phyloP scores from a whole-genome alignment of 2,329 filamentous ascomycete genomes.

The Didymella lethalis region DNA sequence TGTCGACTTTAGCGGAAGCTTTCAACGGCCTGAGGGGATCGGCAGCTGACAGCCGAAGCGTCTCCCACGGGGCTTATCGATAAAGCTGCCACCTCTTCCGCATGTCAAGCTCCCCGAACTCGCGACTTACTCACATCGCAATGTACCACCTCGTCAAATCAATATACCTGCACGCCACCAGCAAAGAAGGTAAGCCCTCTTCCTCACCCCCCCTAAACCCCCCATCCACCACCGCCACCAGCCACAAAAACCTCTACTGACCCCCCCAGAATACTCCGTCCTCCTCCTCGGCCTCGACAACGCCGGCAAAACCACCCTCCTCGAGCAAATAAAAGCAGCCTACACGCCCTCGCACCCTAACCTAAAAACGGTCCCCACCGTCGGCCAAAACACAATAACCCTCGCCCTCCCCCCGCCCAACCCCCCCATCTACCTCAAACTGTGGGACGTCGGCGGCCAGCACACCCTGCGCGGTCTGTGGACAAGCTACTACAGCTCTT shows the following conservation, averaged over 20 bases:
- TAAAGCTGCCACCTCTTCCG: slow-evolving; percentile 13
- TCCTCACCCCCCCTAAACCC: not conserved
- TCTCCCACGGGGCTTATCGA: slow-evolving; percentile 15
- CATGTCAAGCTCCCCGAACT: slow-evolving; percentile 11
- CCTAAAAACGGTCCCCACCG: slow-evolving; percentile 90
- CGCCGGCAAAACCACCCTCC: slow-evolving; percentile 96
- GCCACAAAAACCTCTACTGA: slow-evolving; percentile 12
- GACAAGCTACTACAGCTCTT: slow-evolving; percentile 95
- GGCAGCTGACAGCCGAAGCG: slow-evolving; percentile 2
- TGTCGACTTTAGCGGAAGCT: no score
- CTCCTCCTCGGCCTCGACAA: slow-evolving; percentile 97
- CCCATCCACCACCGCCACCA: not conserved
- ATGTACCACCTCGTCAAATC: slow-evolving; percentile 99
- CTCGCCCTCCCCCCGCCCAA: slow-evolving; percentile 69
- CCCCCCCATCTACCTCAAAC: slow-evolving; percentile 95
- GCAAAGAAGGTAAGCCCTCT: slow-evolving; percentile 78
- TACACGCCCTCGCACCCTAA: slow-evolving; percentile 75
- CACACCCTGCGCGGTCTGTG: slow-evolving; percentile 87
- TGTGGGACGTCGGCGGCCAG: slow-evolving; percentile 98
- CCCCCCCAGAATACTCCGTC: slow-evolving; percentile 83
- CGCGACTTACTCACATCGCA: not conserved
- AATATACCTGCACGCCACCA: slow-evolving; percentile 92
- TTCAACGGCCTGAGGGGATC: not conserved
- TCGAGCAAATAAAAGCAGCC: slow-evolving; percentile 92
- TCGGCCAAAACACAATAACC: slow-evolving; percentile 95